Base-by-base conservation (phyloP, 352 stramenopile species). In the Aphanomyces stellatus region DNA sequence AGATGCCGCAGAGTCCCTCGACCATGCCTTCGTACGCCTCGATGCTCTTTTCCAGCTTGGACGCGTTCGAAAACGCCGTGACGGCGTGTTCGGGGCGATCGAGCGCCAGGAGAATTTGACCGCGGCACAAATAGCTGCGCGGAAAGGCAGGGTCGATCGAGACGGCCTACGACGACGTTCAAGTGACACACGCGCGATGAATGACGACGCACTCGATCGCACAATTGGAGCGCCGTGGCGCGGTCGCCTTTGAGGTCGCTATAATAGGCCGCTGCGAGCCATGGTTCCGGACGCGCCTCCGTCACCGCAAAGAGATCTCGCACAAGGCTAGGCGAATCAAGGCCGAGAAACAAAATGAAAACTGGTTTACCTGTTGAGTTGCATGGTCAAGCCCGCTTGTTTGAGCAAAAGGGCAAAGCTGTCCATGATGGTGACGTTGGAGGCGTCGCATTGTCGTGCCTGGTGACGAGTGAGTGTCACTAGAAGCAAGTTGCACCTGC, bases 201-300 rank as follows among this genome's bases (percentile, higher is more conserved):
- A 28, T 3, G 19, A 53, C 19, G 46, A 28, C 35, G 3, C 3
- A 64, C 60, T 30, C 81, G 77, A 35, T 93, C 82, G 25, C 74
- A 86, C 49, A 91, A 84, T 69, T 91, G 80, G 24, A 91, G 57
- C 2, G 85, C 85, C 6, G 73, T 77, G 42, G 91, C 79, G 53
- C 80, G 70, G 49, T 93, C 85, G 22, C 73, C 78, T 49, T 91
- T 93, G 53, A 90, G 70, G 17, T 90, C 81, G 34, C 77, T 86
- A 53, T 88, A 88, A 55, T 84, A 91, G 25, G 80, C 80, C 6
- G 82, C 85, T 40, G 85, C 85, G 41, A 93, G 78, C 82, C 85
- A 93, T 3, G 76, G 74, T 46, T 88, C 76, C 8, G 76, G 72
- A 25, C 82, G 74, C 5, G 69, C 48, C 10, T 79, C 76, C 41